Percentiles rank a stretch among this genome's conserved stretches.
These are phyloP conservation scores for Fusarium cicatricum DNA, from an alignment of 2,329 filamentous ascomycete genomes.

Conservation along the genomic window DNA sequence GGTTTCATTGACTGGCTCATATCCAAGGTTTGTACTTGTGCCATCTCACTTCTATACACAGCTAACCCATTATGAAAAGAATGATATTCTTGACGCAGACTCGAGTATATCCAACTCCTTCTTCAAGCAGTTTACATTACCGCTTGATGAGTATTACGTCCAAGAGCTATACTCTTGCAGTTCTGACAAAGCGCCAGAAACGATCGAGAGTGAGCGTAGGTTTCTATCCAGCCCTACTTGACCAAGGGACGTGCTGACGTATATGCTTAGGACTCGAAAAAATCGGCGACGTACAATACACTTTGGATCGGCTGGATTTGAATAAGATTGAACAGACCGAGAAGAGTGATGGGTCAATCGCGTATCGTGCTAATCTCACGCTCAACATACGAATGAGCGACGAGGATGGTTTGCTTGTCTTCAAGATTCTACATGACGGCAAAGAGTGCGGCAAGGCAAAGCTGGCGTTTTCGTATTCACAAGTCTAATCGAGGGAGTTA, in stretches of 20 bases:
- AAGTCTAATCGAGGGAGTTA: too few relatives aligned
- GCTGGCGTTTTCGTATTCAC: neutral
- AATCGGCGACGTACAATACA: neutral
- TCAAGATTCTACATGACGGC: neutral
- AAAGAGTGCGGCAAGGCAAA: slow-evolving; percentile 2
- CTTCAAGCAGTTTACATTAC: neutral
- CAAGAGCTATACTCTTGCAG: slow-evolving; percentile 3
- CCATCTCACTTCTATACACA: too few relatives aligned
- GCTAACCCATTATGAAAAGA: neutral
- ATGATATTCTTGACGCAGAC: neutral
- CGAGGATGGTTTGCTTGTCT: slow-evolving; percentile 1
- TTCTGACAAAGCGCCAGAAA: neutral
- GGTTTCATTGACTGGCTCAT: slow-evolving; percentile 3
- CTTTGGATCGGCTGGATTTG: neutral
- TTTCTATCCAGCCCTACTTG: neutral
- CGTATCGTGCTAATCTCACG: neutral
- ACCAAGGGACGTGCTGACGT: neutral
- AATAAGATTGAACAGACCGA: neutral
- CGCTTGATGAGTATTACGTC: neutral
- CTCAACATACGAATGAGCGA: slow-evolving; percentile 3
- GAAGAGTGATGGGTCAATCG: neutral
- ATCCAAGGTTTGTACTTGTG: neutral
- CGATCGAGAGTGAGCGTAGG: slow-evolving; percentile 11
- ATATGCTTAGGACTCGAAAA: neutral
- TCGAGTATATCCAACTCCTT: neutral